Base-by-base conservation (phyloP, 2,329 filamentous ascomycete genomes). In the Calonectria hawksworthii region DNA sequence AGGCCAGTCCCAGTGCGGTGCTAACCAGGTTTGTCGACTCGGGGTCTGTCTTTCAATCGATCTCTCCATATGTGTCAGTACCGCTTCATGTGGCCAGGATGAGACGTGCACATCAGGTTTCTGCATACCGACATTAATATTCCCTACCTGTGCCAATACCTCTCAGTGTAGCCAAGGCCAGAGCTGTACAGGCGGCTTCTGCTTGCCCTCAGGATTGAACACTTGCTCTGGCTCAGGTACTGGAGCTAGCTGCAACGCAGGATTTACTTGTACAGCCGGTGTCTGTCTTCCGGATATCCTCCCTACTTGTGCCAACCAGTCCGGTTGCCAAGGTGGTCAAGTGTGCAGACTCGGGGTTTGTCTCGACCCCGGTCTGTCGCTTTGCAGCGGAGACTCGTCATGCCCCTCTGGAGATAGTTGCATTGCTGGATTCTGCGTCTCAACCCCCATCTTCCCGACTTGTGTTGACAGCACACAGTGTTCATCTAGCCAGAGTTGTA, bases 111-210 rank as follows among this genome's bases (percentile, higher is more conserved):
- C 52, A 4, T 23, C 36, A 41, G 56, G 56, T 14, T 63, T 54
- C 52, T 72, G 70, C 21, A 47, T 72, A 13, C 70, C 70, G 8
- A 26, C 44, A 18, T 16, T 16, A 7, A 21, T 72, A 10, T 41
- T 34, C 64, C 26, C 67, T 26, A 36, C 23, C 41, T 52, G 28
- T 30, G 30, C 44, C 16, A 10, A 41, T 18, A 30, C 23, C 54
- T 18, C 64, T 54, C 44, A 52, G 13, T 63, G 56, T 13, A 41
- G 56, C 10, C 34, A 41, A 30, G 71, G 59, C 11, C 61, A 65
- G 61, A 65, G 38, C n/a, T 72, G 70, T 18, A 66, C 50, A 18
- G 69, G 34, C 4, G 65, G 71, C 10, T 36, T 73, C 47, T 73
- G 71, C n/a, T 28, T 73, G 8, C 44, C 32, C 4, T 38, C 65